A percentile compares a stretch with the other conserved stretches of the same genome.
These are phyloP conservation scores for Colletotrichum simmondsii DNA, from an alignment of 2,329 filamentous ascomycete genomes.

Conservation along the genomic window DNA sequence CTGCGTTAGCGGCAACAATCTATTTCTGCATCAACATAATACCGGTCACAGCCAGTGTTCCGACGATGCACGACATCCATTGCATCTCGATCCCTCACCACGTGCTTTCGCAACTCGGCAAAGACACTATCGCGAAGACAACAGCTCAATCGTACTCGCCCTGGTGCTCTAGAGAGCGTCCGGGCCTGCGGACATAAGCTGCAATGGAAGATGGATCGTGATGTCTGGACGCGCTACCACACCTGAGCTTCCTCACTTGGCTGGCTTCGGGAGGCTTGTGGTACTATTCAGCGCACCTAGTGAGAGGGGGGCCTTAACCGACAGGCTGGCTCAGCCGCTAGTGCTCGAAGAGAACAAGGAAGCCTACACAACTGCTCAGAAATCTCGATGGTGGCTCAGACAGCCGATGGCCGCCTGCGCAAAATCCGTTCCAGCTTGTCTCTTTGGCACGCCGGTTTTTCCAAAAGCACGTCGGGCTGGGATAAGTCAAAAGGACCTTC, in stretches of 20 bases:
- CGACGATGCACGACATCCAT: neutral
- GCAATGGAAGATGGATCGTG: neutral
- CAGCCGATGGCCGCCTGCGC: constrained; percentile 12
- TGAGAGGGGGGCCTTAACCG: constrained; percentile 14
- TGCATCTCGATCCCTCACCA: neutral
- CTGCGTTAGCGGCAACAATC: neutral
- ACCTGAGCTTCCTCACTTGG: neutral
- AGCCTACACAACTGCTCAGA: neutral
- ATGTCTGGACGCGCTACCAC: neutral
- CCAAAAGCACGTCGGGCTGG: neutral
- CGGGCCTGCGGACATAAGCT: neutral
- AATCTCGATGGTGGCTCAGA: constrained; percentile 21
- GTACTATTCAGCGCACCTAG: neutral
- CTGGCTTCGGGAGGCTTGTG: neutral
- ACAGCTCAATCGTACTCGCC: neutral
- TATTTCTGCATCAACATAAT: neutral
- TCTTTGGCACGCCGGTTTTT: neutral
- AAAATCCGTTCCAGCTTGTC: neutral
- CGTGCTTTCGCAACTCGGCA: neutral
- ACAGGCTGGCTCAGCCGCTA: constrained; percentile 18
- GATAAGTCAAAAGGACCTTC: neutral
- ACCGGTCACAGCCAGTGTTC: neutral
- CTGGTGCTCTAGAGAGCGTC: neutral
- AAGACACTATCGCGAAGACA: neutral
- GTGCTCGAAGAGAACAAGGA: neutral